Base-by-base conservation (phyloP, 2,329 filamentous ascomycete genomes). In the Bimuria novae-zelandiae region DNA sequence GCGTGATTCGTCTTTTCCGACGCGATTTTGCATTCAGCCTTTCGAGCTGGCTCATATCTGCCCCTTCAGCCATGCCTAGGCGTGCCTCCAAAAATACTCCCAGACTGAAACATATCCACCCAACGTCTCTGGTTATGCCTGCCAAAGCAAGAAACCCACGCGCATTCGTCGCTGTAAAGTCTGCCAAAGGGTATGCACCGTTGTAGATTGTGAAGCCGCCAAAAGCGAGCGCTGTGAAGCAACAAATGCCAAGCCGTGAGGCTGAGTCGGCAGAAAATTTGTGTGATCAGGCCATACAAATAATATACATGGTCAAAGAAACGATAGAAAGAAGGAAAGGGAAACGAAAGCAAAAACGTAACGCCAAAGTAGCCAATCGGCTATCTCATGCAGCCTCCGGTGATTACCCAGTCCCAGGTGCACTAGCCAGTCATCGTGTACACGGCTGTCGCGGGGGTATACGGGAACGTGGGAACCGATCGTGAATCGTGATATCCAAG, bases 401-500 rank as follows among this genome's bases (percentile, higher is more conserved):
- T 39, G 16, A 17, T n/a, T 37, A 37, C 29, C 41, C 41, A 44
- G 22, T 39, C 44, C 44, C 17, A 23, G 8, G n/a, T 37, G 44
- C 44, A 37, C n/a, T 33, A 47, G 23, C 44, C 33, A 47, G 21
- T 17, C n/a, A 10, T 11, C n/a, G 33, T 47, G 44, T 22, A 47
- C 32, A n/a, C 27, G 33, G 44, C 44, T 37, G 44, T 16, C 7
- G 44, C 44, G 21, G 44, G 44, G 44, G 41, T 44, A 44, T 44
- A 44, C 12, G 27, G 41, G 41, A 44, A 21, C 41, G 40, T 43
- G 27, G 41, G 14, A 29, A 23, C 33, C 22, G 32, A 37, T 47
- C 32, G 33, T 39, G 33, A 47, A 47, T 35, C 44, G 44, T 47
- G 44, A 46, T 46, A 44, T 32, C 41, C 41, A 44, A 44, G 41